Evolutionary conservation across 345 rosid species (phyloP), one percentile per base, ranked within the genome.

Genomic region (Citrus reticulata): DNA sequence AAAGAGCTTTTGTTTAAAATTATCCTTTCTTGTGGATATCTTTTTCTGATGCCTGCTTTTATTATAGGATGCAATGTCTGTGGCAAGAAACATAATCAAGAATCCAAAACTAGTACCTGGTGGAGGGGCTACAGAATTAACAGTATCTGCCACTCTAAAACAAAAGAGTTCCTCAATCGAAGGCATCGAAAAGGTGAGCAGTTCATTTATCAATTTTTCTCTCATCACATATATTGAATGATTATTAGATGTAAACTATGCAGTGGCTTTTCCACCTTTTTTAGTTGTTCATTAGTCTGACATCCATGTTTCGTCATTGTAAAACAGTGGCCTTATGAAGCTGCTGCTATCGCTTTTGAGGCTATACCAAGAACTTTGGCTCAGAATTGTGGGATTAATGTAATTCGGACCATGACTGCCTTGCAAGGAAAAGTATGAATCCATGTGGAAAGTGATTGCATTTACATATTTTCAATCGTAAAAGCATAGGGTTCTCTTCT

Each of bases 301-400:
- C 35, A 51, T 54, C 24, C 57, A 51, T 74, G 34, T 35, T 68
- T 70, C 37, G 35, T 78, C 77, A 54, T 80, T 81, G 9, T 74
- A 63, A 80, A 72, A 63, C 90, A 93, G 98, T 95, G 98, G 98
- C 98, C 98, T 2, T 95, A 93, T 83, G 99, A 92, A 89, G 97
- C 99, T 81, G 99, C 95, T 51, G 99, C 99, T 13, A 87, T 92
- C 68, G 98, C 99, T 81, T 95, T 95, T 66, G 97, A 95, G 88
- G 94, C 97, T 77, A 95, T 95, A 78, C 98, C 98, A 27, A 90
- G 97, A 77, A 93, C 99, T 54, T 79, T 92, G 83, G 93, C 94
- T 0, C 97, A 92, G 83, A 92, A 92, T 79, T 92, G 97, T 76
- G 97, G 97, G 68, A 92, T 92, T 35, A 92, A 92, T 78, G 93